Evolutionary conservation across 2,329 filamentous ascomycete species (phyloP).

Genomic region (Didymellaceae sp.): DNA sequence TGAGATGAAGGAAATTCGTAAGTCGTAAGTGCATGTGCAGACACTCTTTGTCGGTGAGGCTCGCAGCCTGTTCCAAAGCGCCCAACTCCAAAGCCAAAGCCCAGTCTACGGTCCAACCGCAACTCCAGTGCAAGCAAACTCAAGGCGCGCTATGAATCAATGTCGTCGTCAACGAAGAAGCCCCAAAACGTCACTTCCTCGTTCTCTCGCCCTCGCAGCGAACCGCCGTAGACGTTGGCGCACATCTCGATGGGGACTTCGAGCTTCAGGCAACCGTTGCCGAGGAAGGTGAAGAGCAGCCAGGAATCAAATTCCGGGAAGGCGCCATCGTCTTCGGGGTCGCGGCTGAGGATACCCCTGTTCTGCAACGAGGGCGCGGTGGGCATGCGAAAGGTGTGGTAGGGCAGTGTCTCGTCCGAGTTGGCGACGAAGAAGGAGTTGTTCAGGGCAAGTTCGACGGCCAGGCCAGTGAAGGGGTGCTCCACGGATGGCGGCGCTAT

Average conservation of each 20-base stretch:
- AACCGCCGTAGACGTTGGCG: slow-evolving; percentile 43
- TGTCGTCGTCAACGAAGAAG: slow-evolving; percentile 43
- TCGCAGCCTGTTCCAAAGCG: slow-evolving; percentile 27
- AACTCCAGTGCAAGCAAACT: slow-evolving; percentile 32
- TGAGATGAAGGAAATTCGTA: slow-evolving; percentile 41
- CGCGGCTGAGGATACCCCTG: slow-evolving; percentile 42
- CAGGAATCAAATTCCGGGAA: slow-evolving; percentile 47
- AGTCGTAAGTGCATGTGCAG: slow-evolving; percentile 40
- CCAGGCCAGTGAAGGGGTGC: slow-evolving; percentile 20
- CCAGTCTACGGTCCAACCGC: slow-evolving; percentile 31
- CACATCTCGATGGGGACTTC: slow-evolving; percentile 48
- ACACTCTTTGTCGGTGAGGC: slow-evolving; percentile 31
- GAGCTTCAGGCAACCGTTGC: slow-evolving; percentile 44
- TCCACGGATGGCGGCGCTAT: neutral
- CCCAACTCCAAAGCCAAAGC: slow-evolving; percentile 43
- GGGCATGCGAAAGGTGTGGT: slow-evolving; percentile 43
- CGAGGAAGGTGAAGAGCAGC: slow-evolving; percentile 47
- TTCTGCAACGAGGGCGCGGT: slow-evolving; percentile 41
- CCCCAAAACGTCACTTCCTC: slow-evolving; percentile 47
- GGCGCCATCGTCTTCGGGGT: slow-evolving; percentile 36
- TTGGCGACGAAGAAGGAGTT: slow-evolving; percentile 45
- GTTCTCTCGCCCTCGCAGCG: slow-evolving; percentile 39
- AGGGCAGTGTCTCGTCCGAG: slow-evolving; percentile 45
- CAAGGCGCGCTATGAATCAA: slow-evolving; percentile 24
- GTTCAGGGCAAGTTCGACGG: slow-evolving; percentile 43